phyloP scores from a whole-genome alignment of 108 stramenopile species.

The Bacterosira constricta region DNA sequence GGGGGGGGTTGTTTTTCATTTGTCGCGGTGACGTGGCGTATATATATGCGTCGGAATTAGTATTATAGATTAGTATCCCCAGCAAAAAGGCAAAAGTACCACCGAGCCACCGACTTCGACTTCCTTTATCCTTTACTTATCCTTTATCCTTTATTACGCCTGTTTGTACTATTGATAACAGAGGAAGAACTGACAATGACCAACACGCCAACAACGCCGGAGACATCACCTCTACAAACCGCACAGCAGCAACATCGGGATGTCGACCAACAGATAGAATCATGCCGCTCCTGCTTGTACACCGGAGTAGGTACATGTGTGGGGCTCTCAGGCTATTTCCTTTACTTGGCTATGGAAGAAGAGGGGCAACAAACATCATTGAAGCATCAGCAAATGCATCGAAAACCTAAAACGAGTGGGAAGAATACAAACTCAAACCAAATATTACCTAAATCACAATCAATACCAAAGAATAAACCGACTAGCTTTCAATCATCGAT shows the following conservation, averaged over 20 bases:
- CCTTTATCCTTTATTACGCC: no score
- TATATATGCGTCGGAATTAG: no score
- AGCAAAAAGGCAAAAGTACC: no score
- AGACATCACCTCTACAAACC: background rate
- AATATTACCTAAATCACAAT: background rate
- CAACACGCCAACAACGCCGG: background rate
- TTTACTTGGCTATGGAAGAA: constrained; percentile 56
- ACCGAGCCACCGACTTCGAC: no score
- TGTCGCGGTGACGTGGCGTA: no score
- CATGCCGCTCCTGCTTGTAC: constrained; percentile 65
- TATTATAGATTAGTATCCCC: no score
- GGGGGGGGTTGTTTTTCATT: no score
- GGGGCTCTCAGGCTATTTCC: constrained; percentile 72
- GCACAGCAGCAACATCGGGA: background rate
- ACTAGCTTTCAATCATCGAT: background rate
- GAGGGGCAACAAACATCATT: background rate
- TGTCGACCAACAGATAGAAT: constrained; percentile 34
- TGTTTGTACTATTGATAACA: no score
- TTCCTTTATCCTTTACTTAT: no score
- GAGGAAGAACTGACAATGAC: no score
- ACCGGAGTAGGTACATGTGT: constrained; percentile 71
- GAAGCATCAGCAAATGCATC: background rate
- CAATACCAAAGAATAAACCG: background rate
- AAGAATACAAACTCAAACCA: background rate
- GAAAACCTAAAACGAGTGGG: background rate